Evolutionary conservation across 352 stramenopile species (phyloP), one percentile per base, ranked within the genome.

Genomic region (Peronospora destructor): DNA sequence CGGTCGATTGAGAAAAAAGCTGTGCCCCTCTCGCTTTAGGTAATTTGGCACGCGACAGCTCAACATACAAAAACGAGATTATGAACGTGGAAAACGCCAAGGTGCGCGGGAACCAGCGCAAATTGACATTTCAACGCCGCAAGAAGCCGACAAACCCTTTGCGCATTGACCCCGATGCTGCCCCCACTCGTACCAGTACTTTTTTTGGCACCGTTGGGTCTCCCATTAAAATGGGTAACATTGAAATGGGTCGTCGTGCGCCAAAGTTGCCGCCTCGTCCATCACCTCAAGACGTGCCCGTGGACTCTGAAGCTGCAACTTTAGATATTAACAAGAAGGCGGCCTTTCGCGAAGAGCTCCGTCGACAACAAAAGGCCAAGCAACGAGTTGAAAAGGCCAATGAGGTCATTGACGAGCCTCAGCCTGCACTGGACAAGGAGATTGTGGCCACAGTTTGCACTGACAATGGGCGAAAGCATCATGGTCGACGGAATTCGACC

Each of bases 171-270:
- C 64, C 68, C 0, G 55, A 64, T 28, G 61, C 60, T 5, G 37
- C 64, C 0, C 52, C 66, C 10, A 61, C 67, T 8, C 64, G 68
- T 25, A 77, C 73, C 21, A 83, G 59, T 53, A 64, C 61, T 10
- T 87, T 87, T 57, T 87, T 87, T 47, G 76, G 73, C 17, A 85
- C 76, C 0, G 73, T 85, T 23, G 76, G 76, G 3, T 85, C 71
- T 29, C 76, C 76, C 19, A 85, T 87, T 41, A 84, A 84, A 50
- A 84, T 85, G 71, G 65, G 51, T 21, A 61, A 58, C 35, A 43
- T 47, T 3, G 56, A 26, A n/a, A 43, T 61, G 17, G 48, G 49
- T 6, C 42, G 43, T 14, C 49, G 47, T 9, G 43, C 14, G 1
- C 45, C 50, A 2, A 66, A 68, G 34, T 23, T 57, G 40, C 49